Conservation (phyloP, 2,329 filamentous ascomycete species). For the Chrysoporthe austroafricana region DNA sequence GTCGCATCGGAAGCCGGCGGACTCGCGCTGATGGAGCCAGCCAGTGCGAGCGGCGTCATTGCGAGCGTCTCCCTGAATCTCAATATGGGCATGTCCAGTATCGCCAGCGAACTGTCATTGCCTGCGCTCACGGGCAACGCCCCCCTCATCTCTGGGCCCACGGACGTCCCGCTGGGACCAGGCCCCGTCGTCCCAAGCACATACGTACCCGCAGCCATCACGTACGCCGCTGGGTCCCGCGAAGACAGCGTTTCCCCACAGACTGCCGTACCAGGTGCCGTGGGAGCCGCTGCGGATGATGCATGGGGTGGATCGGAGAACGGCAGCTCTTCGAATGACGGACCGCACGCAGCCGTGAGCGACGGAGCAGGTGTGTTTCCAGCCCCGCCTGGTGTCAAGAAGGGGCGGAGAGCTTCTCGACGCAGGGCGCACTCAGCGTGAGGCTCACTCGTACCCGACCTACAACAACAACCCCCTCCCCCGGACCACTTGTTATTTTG, state of each 20-base stretch:
- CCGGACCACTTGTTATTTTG: slow-evolving; percentile 1
- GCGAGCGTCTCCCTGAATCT: slow-evolving; percentile 10
- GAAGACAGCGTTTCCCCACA: neutral
- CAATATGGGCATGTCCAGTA: slow-evolving; percentile 18
- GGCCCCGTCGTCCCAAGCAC: slow-evolving; percentile 4
- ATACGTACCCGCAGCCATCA: neutral
- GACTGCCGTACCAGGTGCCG: neutral
- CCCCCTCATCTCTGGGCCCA: neutral
- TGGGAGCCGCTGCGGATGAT: neutral
- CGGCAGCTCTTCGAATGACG: neutral
- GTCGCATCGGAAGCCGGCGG: slow-evolving; percentile 5
- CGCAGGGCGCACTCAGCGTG: slow-evolving; percentile 15
- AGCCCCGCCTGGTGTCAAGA: neutral
- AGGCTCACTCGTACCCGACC: neutral
- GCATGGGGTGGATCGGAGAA: neutral
- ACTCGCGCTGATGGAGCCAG: slow-evolving; percentile 2
- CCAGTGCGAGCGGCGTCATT: slow-evolving; percentile 16
- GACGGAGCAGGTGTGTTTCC: neutral
- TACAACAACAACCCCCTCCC: no score
- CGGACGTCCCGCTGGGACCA: slow-evolving; percentile 12
- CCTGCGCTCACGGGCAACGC: neutral
- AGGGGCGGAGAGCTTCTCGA: neutral
- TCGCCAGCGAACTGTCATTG: slow-evolving; percentile 11
- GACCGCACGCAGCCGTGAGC: neutral
- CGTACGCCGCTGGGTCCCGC: neutral